These are phyloP conservation scores for Ascochyta rabiei DNA, from an alignment of 2,329 filamentous ascomycete species.

Conservation along the genomic window DNA sequence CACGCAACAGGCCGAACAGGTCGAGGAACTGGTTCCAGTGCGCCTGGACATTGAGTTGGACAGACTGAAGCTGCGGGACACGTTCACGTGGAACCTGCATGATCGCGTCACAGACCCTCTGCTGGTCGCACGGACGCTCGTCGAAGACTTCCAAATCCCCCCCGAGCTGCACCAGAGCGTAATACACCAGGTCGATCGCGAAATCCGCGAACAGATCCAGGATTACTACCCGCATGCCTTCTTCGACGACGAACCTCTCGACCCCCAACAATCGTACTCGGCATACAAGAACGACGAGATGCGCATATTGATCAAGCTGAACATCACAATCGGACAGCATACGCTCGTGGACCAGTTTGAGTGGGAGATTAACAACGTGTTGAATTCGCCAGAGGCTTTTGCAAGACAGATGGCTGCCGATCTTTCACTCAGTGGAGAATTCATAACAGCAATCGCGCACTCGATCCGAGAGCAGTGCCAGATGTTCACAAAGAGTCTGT, in stretches of 20 bases:
- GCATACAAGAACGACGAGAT: conserved; percentile 99
- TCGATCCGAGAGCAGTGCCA: conserved; percentile 96
- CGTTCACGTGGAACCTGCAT: conserved; percentile 97
- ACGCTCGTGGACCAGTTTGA: conserved; percentile 97
- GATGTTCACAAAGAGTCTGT: conserved; percentile 90
- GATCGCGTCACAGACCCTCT: conserved; percentile 82
- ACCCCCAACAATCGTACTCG: conserved; percentile 86
- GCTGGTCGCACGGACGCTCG: conserved; percentile 83
- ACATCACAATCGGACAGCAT: conserved; percentile 95
- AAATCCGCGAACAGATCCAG: conserved; percentile 86
- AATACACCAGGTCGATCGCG: conserved; percentile 70
- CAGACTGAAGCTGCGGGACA: conserved; percentile 93
- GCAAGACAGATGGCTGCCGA: conserved; percentile 87
- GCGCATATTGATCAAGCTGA: conserved; percentile 92
- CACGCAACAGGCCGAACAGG: conserved; percentile 85
- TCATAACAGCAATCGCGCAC: conserved; percentile 95
- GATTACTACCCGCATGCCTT: conserved; percentile 94
- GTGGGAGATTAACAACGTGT: conserved; percentile 96
- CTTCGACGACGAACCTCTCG: conserved; percentile 86
- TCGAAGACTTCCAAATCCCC: conserved; percentile 84
- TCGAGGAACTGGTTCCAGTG: conserved; percentile 90
- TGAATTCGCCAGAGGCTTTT: conserved; percentile 95
- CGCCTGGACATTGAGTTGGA: conserved; percentile 94
- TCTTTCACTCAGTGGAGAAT: conserved; percentile 89
- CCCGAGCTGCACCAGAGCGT: conserved; percentile 64